A percentile compares a stretch with the other conserved stretches of the same genome.
These are phyloP conservation scores for Poterioochromonas sp. DNA, from an alignment of 352 stramenopile genomes.

Conservation along the genomic window DNA sequence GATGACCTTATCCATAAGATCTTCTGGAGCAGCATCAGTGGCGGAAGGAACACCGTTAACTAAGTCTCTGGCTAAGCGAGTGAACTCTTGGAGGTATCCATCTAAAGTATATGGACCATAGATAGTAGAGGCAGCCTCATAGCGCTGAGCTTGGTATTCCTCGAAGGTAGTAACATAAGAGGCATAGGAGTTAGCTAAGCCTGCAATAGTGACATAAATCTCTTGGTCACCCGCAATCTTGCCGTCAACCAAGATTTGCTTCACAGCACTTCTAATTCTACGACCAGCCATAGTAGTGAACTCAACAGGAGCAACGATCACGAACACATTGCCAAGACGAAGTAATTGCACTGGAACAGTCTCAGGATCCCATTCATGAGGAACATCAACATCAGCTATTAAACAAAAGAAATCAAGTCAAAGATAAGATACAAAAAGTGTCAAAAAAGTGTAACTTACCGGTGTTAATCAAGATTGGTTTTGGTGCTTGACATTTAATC, in stretches of 20 bases:
- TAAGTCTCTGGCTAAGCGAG: constrained; percentile 45
- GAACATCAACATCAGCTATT: constrained; percentile 37
- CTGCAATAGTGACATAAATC: constrained; percentile 48
- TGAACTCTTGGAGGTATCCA: constrained; percentile 51
- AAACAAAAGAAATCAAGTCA: neutral
- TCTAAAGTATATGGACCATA: constrained; percentile 52
- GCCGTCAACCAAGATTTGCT: constrained; percentile 31
- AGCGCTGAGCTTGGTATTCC: constrained; percentile 53
- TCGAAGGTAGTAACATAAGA: constrained; percentile 55
- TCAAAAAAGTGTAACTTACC: constrained; percentile 20
- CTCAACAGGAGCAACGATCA: constrained; percentile 50
- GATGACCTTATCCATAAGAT: constrained; percentile 37
- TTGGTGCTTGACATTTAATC: constrained; percentile 49
- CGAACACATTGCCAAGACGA: constrained; percentile 48
- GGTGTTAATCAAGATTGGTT: constrained; percentile 53
- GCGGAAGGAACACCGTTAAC: constrained; percentile 14
- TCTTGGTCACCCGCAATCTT: constrained; percentile 35
- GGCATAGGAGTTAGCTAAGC: constrained; percentile 51
- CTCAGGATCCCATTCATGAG: constrained; percentile 49
- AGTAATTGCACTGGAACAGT: constrained; percentile 51
- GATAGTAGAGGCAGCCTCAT: constrained; percentile 54
- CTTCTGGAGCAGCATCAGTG: constrained; percentile 29
- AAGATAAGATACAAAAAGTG: neutral
- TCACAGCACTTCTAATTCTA: constrained; percentile 44
- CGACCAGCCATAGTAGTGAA: constrained; percentile 55